Base-by-base conservation (phyloP, 768 basidiomycete species). In the Jaapia argillacea region DNA sequence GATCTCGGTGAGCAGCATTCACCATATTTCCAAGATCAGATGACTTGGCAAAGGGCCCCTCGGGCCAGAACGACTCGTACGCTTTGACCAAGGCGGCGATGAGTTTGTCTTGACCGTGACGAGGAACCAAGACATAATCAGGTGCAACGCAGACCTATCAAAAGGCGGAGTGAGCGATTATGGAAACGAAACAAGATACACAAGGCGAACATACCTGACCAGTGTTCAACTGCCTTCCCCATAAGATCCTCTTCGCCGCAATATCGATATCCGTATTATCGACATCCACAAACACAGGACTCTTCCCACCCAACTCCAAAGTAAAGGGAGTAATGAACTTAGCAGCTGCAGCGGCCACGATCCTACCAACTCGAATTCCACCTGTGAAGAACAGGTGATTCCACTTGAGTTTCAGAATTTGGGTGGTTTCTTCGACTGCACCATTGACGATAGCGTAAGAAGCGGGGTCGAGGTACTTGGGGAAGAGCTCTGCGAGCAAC, bases 241-340 rank as follows among this genome's bases (percentile, higher is more conserved):
- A 61, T 5, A 57, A 27, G 24, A 61, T 48, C 13, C 59, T 46
- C 20, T 51, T 42, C 3, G 58, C 59, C 24, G 44, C 45, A 20
- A 60, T 26, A 21, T 40, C 22, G 21, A 58, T 36, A 37, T 58
- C 48, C 18, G 40, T 41, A 18, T 45, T 46, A 1, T 45, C 24
- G 28, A 10, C 28, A 37, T 58, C 59, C 16, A 61, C 42, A 42
- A 63, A 41, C 35, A 45, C 61, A 24, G 60, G 56, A 31, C 68
- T 71, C 47, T 76, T 75, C 31, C 74, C 70, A 4, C 76, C 74
- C 2, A 79, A 63, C 46, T 79, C 77, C 20, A 79, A 65, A 0
- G 77, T 75, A 7, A 72, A 40, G 2, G 77, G 75, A 0, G 75
- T 79, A 4, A 77, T 58, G 48, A 72, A 64, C 50, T 71, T 70